These are phyloP conservation scores for Neofusicoccum sp. DNA, from an alignment of 2,329 filamentous ascomycete genomes.

Conservation along the genomic window DNA sequence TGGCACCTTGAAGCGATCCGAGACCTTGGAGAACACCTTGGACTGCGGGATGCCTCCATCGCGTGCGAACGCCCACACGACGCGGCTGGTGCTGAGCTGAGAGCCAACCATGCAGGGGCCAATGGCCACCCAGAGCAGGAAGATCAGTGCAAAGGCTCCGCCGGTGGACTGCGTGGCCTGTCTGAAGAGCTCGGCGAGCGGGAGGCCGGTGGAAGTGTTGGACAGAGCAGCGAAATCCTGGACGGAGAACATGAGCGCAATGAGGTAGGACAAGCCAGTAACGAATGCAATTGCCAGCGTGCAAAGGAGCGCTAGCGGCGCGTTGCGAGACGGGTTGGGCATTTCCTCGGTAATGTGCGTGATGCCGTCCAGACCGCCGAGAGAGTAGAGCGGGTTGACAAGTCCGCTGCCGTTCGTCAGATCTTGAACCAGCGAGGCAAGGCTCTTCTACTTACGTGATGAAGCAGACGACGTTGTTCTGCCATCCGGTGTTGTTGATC, in stretches of 20 bases:
- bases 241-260: constrained; percentile 57
- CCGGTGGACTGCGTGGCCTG: constrained; percentile 46
- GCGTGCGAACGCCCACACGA: constrained; percentile 50
- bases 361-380: constrained; percentile 22
- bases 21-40: not conserved
- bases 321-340: constrained; percentile 38
- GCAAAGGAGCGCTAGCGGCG: constrained; percentile 43
- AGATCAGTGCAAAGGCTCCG: constrained; percentile 46
- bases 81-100: constrained; percentile 37
- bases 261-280: constrained; percentile 53
- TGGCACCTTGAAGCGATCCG: constrained; percentile 10
- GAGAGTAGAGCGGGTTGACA: constrained; percentile 20
- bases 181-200: constrained; percentile 50
- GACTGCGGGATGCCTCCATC: constrained; percentile 32
- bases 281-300: constrained; percentile 55
- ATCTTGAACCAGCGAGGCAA: not conserved
- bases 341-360: constrained; percentile 22
- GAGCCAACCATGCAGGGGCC: constrained; percentile 46
- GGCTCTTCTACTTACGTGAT: constrained; percentile 20
- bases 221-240: constrained; percentile 51
- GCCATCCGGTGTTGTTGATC: constrained; percentile 58
- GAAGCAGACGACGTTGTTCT: constrained; percentile 36
- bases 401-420: constrained; percentile 7
- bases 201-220: constrained; percentile 44
- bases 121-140: constrained; percentile 49